Evolutionary conservation across 176 grass and related monocot genomes (phyloP), one percentile per base, ranked within the genome.

Genomic region (Hordeum marinum): DNA sequence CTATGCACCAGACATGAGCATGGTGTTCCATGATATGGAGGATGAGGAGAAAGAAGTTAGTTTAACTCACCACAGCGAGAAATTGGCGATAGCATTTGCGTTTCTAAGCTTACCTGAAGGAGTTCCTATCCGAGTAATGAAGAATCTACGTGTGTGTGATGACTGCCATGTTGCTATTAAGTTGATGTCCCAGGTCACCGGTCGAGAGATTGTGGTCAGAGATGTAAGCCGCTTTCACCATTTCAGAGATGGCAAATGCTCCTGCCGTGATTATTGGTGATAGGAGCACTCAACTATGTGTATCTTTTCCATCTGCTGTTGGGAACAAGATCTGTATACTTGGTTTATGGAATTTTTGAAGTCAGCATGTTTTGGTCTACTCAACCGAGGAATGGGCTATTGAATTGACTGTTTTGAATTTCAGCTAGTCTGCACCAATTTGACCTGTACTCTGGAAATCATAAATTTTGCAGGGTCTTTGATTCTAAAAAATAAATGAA

Each of bases 141-240:
- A 94, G 76, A 94, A 92, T 62, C 45, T 94, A 55, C 93, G 93
- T n/a, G 82, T 94, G 21, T 94, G 90, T 9, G 85, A 92, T 88
- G 90, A 94, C 87, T 94, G 93, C 69, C 93, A 92, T 81, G 69
- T 86, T 21, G 93, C 90, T 81, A 94, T 94, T 25, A 94, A 90
- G 80, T 84, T 88, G 40, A 92, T 94, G 37, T 90, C 90, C 41
- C 82, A 83, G 29, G 86, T 94, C 64, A 89, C 55, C 32, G 57
- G 62, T 8, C 68, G 88, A 41, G 87, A 94, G 76, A 94, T 94
- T 90, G 87, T 94, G 70, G 88, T 94, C 18, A 87, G 90, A 76
- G 93, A 94, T 86, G 93, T 81, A 73, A 94, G 82, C 61, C 78
- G 93, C 11, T 94, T 94, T 82, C 93, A 92, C 76, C 87, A 92